Evolutionary conservation across 257 asterid species (phyloP).

Genomic region (Gentiana straminea): DNA sequence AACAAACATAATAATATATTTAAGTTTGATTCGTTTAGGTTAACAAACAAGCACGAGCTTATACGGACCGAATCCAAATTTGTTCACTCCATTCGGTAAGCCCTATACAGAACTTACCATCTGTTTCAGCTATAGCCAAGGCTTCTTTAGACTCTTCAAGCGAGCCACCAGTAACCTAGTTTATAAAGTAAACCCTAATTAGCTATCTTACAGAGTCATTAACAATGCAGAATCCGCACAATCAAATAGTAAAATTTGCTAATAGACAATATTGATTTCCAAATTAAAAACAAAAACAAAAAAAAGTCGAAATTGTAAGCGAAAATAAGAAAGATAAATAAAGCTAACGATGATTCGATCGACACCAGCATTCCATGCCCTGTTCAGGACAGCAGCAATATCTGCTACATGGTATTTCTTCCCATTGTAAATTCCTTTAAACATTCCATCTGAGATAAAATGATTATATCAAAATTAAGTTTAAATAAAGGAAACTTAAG

Average conservation of each 20-base stretch:
- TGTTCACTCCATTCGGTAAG: too few species aligned
- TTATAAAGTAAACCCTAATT: constrained; percentile 3
- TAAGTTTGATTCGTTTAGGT: too few species aligned
- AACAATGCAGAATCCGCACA: background rate
- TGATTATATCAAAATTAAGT: constrained; percentile 3
- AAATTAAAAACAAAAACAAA: background rate
- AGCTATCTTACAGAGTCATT: background rate
- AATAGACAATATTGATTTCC: background rate
- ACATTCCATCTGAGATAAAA: constrained; percentile 66
- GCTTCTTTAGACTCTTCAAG: constrained; percentile 90
- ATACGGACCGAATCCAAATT: too few species aligned
- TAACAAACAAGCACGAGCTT: too few species aligned
- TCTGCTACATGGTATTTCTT: constrained; percentile 77
- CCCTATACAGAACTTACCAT: constrained; percentile 35
- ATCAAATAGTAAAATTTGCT: background rate
- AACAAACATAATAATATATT: too few species aligned
- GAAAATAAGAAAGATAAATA: background rate
- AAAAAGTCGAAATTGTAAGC: background rate
- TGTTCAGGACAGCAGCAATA: constrained; percentile 62
- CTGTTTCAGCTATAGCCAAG: constrained; percentile 93
- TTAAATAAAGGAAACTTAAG: background rate
- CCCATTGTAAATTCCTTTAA: constrained; percentile 86
- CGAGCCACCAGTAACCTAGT: constrained; percentile 93
- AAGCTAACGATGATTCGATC: constrained; percentile 69
- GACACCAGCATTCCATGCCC: constrained; percentile 97